Conservation (phyloP, 2,329 filamentous ascomycete species). For the Cordyceps javanica region DNA sequence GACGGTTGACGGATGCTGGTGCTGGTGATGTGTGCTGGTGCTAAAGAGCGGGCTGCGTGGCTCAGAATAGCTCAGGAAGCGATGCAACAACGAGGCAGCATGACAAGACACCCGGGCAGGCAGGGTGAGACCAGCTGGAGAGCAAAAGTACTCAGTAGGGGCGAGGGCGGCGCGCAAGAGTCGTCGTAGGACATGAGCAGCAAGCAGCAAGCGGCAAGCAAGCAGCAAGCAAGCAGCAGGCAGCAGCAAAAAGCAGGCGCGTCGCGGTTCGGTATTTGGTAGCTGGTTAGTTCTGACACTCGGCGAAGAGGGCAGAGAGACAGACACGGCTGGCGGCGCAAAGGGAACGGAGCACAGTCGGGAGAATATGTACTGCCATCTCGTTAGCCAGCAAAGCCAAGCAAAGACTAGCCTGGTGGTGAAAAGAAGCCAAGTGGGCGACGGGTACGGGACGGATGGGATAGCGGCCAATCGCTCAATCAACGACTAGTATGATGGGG, state of each 20-base stretch:
- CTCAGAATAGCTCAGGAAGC: conserved; percentile 1
- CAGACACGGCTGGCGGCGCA: conserved; percentile 5
- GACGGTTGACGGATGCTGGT: background rate
- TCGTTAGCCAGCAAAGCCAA: conserved; percentile 7
- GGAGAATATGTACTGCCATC: conserved; percentile 10
- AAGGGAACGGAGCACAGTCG: conserved; percentile 10
- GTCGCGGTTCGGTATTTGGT: background rate
- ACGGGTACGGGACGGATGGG: conserved; percentile 11
- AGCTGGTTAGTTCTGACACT: background rate
- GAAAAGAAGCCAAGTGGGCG: conserved; percentile 4
- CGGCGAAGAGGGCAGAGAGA: background rate
- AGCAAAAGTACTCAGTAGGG: background rate
- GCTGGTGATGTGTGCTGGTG: background rate
- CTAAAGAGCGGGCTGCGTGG: background rate
- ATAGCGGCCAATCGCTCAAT: conserved; percentile 10
- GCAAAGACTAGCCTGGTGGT: conserved; percentile 6
- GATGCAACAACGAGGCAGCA: background rate
- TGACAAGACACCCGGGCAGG: background rate
- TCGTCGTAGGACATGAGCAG: background rate
- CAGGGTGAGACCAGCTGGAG: background rate
- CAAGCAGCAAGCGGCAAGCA: background rate
- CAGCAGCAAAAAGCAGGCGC: background rate
- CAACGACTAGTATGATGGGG: background rate
- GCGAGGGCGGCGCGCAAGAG: background rate
- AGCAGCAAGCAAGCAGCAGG: background rate